Conservation (phyloP, 2,329 filamentous ascomycete species). For the Epichloe uncinata region DNA sequence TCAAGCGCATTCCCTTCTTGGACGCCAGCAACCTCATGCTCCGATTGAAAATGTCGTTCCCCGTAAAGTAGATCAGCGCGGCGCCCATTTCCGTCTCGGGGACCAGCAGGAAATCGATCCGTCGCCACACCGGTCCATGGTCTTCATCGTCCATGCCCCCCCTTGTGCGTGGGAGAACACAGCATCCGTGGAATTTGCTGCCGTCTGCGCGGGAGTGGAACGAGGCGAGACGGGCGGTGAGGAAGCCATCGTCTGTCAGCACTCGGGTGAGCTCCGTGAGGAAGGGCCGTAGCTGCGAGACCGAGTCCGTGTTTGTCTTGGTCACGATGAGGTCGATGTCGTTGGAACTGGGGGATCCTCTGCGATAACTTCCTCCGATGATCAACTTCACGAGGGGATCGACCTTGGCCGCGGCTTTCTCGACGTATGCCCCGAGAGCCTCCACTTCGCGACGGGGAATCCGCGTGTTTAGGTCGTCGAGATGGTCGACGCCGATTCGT, state of each 20-base stretch:
- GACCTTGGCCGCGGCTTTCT: conserved; percentile 39
- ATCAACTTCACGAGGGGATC: conserved; percentile 56
- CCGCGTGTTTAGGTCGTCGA: conserved; percentile 62
- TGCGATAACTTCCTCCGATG: conserved; percentile 72
- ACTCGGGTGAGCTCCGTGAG: conserved; percentile 48
- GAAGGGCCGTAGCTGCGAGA: conserved; percentile 45
- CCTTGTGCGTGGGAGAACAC: conserved; percentile 42
- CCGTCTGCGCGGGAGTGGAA: conserved; percentile 35
- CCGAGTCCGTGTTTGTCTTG: conserved; percentile 40
- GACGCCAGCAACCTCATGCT: conserved; percentile 69
- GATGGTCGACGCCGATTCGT: conserved; percentile 62
- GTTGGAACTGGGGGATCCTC: conserved; percentile 58
- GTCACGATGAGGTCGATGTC: conserved; percentile 84
- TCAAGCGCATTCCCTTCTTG: conserved; percentile 71
- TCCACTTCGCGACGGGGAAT: conserved; percentile 70
- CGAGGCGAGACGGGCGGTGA: conserved; percentile 56
- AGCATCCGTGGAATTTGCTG: conserved; percentile 83
- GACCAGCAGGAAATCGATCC: conserved; percentile 76
- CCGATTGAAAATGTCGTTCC: conserved; percentile 88
- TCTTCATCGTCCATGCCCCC: conserved; percentile 7
- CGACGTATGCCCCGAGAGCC: conserved; percentile 53
- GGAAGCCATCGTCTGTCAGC: conserved; percentile 49
- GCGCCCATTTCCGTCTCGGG: conserved; percentile 69
- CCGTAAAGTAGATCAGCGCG: conserved; percentile 87
- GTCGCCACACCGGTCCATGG: conserved; percentile 50